Evolutionary conservation across 805 yeast genomes (phyloP), one percentile per base, ranked within the genome.

Genomic region (Tetrapisispora pingtungensis): DNA sequence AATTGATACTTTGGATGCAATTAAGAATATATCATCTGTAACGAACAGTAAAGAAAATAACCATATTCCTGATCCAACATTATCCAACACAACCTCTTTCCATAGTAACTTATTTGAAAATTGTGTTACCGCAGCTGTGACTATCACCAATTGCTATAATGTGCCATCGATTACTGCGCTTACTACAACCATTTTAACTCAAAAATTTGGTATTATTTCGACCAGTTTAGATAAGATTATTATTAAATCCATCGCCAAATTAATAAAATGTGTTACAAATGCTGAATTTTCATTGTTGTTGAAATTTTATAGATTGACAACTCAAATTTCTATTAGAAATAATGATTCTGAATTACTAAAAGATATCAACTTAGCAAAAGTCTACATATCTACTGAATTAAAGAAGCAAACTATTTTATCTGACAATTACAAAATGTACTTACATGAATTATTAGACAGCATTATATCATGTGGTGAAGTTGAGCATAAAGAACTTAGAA

Each of bases 381-480:
- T 57, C 3, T 61, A 58, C 10, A 65, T 81, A 31, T 66, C 75
- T 0, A 54, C 55, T 33, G 54, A 64, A 2, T 54, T 72, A 43
- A 46, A 67, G 3, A 49, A 49, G 5, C 48, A 45, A 2, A 42
- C 62, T 22, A 49, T 51, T 6, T 47, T 58, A 10, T 55, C 62
- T 8, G 67, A 73, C 43, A 77, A 78, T 12, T 81, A 69, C 62
- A 66, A 59, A 3, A 64, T 74, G 6, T 85, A 81, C 53, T 65
- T 93, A 48, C 70, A 70, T 32, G 89, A 84, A 48, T 62, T 88
- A 18, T 69, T 93, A 47, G 74, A 74, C 22, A 71, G 75, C 1
- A 81, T 87, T 43, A 74, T 86, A 34, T 70, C 81, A 30, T 78
- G 80, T 53, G 97, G 96, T 40, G 96, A 88, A 52, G 83, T 79